phyloP scores from a whole-genome alignment of 169 alveolate species.

The Cryptosporidium ryanae region DNA sequence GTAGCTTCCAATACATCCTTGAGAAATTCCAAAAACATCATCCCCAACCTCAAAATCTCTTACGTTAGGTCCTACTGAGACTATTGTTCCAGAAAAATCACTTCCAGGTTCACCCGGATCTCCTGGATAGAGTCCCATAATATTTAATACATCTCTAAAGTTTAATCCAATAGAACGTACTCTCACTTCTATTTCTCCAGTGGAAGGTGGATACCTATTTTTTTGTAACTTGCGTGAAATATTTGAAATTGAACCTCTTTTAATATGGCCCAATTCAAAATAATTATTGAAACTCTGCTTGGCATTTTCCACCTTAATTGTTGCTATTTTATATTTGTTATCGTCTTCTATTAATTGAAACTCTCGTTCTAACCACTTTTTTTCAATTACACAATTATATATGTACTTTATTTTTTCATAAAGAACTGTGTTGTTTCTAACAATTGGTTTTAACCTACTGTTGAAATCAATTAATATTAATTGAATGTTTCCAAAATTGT shows the following conservation, averaged over 20 bases:
- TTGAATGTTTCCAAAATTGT: not conserved
- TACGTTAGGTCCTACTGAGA: constrained; percentile 66
- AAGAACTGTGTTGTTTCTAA: not conserved
- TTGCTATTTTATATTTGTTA: constrained; percentile 1
- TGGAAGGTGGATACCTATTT: constrained; percentile 18
- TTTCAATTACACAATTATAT: not conserved
- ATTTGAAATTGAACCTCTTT: constrained; percentile 66
- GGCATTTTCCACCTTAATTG: constrained; percentile 18
- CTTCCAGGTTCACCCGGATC: constrained; percentile 78
- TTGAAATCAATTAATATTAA: constrained; percentile 18
- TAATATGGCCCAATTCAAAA: not conserved
- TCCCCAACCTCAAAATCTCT: constrained; percentile 69
- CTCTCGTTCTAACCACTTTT: constrained; percentile 54
- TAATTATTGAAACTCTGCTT: not conserved
- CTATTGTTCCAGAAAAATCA: constrained; percentile 78
- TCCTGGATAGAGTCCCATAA: constrained; percentile 80
- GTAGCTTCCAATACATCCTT: constrained; percentile 66
- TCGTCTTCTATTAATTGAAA: constrained; percentile 19
- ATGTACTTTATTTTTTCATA: constrained; percentile 3
- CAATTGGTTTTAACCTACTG: constrained; percentile 1
- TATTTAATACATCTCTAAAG: constrained; percentile 79
- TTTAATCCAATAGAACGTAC: constrained; percentile 79
- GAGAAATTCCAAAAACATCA: constrained; percentile 76
- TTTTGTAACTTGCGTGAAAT: constrained; percentile 4
- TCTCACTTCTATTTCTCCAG: constrained; percentile 72